Evolutionary conservation across 805 yeast species (phyloP), one percentile per base, ranked within the genome.

Genomic region (Komagataella kurtzmanii): DNA sequence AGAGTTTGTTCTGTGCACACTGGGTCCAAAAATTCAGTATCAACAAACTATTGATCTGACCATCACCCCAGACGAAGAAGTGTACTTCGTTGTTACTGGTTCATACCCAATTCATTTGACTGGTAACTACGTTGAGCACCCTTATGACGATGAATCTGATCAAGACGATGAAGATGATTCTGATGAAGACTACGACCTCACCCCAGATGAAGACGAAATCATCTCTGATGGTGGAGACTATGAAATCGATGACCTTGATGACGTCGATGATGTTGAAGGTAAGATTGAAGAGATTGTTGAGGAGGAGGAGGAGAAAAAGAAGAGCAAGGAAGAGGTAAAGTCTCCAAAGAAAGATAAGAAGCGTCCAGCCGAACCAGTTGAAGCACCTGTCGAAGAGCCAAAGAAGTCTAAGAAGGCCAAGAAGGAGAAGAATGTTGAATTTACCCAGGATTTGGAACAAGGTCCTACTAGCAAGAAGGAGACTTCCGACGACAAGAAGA

Each of bases 61-160:
- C 63, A 85, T 93, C 63, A 78, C 84, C 52, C 96, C 98, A 63
- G 91, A 83, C 63, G 99, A 93, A 73, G 96, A 90, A 65, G 88
- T 93, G 55, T 82, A 76, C 74, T 93, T 93, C 64, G 95, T 88
- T 64, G 97, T 87, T 53, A 85, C 96, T 55, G 99, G 99, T 65
- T 88, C 97, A 24, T 91, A 89, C 75, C 85, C 95, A 58, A 76
- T 93, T 58, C 95, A 91, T 68, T 74, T 93, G 61, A 76, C 87
- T 59, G 99, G 99, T 75, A 91, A 93, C 83, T 89, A 84, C 72
- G 84, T 93, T 64, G 95, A 87, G 69, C 97, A 90, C 70, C 97
- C 98, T 68, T 88, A 81, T 62, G 96, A 90, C 63, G 80, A 30
- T 30, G 84, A 79, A 51, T 79, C 74, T 53, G 69, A 65, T 55